Percentiles rank a stretch among this genome's conserved stretches.
Evolutionary conservation across 1,284 basidiomycete genomes (phyloP).

Genomic region (Cryptococcus sp.): DNA sequence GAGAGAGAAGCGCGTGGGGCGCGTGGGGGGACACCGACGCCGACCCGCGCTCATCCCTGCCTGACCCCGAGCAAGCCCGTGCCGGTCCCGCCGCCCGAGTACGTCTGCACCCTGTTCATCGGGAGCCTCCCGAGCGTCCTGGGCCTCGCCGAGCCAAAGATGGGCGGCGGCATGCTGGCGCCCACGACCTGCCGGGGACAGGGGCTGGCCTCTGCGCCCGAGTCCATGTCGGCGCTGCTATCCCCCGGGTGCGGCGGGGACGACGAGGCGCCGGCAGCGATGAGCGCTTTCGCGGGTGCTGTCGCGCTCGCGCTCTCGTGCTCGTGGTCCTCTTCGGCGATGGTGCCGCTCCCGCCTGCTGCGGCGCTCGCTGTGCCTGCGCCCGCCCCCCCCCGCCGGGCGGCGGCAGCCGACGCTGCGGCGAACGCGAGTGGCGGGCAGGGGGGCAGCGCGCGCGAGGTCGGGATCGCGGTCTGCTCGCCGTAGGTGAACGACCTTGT

Average conservation of each 20-base stretch:
- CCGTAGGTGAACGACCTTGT: conserved; percentile 87
- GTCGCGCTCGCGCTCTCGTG: conserved; percentile 14
- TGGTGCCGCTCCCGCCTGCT: conserved; percentile 12
- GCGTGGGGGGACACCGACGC: too few species aligned
- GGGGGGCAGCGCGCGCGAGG: conserved; percentile 21
- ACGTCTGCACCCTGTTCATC: conserved; percentile 9
- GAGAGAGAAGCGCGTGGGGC: background rate
- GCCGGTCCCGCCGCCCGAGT: conserved; percentile 31
- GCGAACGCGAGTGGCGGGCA: conserved; percentile 45
- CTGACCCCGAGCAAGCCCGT: background rate
- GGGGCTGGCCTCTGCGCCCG: conserved; percentile 28
- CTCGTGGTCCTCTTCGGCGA: conserved; percentile 39
- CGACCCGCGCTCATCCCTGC: too few species aligned
- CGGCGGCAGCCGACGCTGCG: conserved; percentile 38
- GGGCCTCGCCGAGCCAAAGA: conserved; percentile 45
- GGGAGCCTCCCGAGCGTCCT: conserved; percentile 28
- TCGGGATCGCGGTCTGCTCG: conserved; percentile 49
- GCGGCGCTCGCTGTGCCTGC: too few species aligned
- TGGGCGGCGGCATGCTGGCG: conserved; percentile 29
- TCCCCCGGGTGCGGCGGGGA: conserved; percentile 24
- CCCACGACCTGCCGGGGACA: conserved; percentile 29
- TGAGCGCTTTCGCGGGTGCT: too few species aligned
- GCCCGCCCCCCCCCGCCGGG: conserved; percentile 27
- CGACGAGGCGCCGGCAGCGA: background rate
- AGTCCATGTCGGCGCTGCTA: conserved; percentile 12